These are phyloP conservation scores for Phyllosticta ampelicida DNA, from an alignment of 2,329 filamentous ascomycete genomes.

Conservation along the genomic window DNA sequence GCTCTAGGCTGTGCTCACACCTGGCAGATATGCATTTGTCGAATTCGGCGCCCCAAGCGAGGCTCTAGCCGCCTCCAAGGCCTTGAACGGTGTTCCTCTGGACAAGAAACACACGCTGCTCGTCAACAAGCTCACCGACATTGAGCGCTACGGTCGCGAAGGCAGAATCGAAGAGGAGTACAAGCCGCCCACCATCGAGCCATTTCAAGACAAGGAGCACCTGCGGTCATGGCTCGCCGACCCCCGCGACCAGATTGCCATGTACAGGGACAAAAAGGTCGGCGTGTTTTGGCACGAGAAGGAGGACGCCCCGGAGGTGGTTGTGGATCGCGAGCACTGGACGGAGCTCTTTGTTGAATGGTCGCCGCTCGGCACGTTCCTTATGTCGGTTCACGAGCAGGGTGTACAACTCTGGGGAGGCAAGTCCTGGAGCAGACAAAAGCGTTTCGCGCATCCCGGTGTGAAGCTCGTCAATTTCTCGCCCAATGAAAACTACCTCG, in stretches of 20 bases:
- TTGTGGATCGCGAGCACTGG: constrained; percentile 92
- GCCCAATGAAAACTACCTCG: constrained; percentile 81
- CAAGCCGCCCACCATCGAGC: constrained; percentile 65
- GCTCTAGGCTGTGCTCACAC: background rate
- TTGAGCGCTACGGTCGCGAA: constrained; percentile 91
- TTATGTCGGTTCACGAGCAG: constrained; percentile 90
- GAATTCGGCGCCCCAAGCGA: constrained; percentile 88
- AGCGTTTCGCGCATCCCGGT: constrained; percentile 87
- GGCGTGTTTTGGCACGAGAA: constrained; percentile 99
- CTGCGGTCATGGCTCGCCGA: constrained; percentile 86
- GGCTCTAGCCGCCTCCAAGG: constrained; percentile 78
- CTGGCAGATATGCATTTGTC: constrained; percentile 79
- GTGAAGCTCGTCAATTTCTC: constrained; percentile 97
- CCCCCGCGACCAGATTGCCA: constrained; percentile 88
- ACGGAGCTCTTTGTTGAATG: constrained; percentile 97
- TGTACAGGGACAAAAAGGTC: constrained; percentile 85
- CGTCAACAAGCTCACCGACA: constrained; percentile 97
- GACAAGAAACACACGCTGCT: constrained; percentile 94
- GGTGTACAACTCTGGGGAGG: constrained; percentile 98
- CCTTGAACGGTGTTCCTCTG: constrained; percentile 74
- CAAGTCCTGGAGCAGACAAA: constrained; percentile 75
- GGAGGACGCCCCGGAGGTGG: constrained; percentile 73
- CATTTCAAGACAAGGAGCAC: constrained; percentile 88
- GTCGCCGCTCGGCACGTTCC: constrained; percentile 88
- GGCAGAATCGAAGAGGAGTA: constrained; percentile 90